Evolutionary conservation across 257 asterid genomes (phyloP).

Genomic region (Scutellaria barbata): DNA sequence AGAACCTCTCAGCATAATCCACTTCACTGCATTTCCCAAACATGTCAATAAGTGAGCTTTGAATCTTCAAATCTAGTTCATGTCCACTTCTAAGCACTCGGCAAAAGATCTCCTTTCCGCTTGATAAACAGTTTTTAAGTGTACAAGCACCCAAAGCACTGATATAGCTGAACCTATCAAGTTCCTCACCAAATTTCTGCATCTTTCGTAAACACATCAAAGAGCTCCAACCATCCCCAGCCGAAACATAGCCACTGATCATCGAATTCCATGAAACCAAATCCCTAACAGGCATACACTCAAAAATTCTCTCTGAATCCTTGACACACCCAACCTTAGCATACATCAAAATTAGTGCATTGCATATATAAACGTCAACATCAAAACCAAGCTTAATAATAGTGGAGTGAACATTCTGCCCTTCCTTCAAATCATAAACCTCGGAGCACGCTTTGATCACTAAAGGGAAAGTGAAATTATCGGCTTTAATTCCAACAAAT

Average conservation of each 20-base stretch:
- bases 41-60: constrained; percentile 66
- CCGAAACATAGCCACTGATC: constrained; percentile 58
- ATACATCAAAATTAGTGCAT: constrained; percentile 63
- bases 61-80: constrained; percentile 58
- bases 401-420: constrained; percentile 51
- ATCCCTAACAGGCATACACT: constrained; percentile 54
- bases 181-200: constrained; percentile 43
- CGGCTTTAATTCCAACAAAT: constrained; percentile 47
- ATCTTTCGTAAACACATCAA: constrained; percentile 49
- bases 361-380: constrained; percentile 58
- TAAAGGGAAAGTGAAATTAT: constrained; percentile 67
- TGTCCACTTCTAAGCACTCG: constrained; percentile 52
- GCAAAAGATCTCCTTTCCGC: constrained; percentile 65
- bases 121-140: constrained; percentile 34
- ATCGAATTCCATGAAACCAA: constrained; percentile 73
- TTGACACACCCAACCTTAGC: constrained; percentile 54
- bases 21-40: constrained; percentile 63
- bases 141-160: constrained; percentile 60
- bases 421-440: constrained; percentile 49
- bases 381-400: constrained; percentile 60
- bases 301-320: constrained; percentile 53
- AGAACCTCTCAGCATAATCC: constrained; percentile 57
- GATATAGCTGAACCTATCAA: constrained; percentile 55
- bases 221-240: constrained; percentile 51
- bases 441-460: constrained; percentile 64